phyloP scores from a whole-genome alignment of 2,329 filamentous ascomycete genomes.

The Neophaeococcomyces mojaviensis region DNA sequence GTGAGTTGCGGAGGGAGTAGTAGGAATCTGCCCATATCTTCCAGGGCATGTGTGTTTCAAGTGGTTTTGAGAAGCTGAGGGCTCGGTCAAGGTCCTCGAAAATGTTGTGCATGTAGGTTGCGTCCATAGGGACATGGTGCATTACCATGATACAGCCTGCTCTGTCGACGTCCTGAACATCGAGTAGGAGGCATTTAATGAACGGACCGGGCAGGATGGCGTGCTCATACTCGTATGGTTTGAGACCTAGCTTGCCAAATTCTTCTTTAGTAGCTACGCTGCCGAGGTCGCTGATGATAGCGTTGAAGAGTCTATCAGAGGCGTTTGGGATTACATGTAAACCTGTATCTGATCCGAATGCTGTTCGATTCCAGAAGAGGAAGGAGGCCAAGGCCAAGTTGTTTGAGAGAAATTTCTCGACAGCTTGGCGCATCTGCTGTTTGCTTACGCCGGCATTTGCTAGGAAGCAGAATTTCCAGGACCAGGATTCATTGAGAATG shows the following conservation, averaged over 20 bases:
- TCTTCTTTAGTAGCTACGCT: neutral
- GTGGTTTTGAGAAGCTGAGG: neutral
- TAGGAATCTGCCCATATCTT: conserved; percentile 6
- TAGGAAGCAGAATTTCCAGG: neutral
- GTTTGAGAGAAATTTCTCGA: neutral
- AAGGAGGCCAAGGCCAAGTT: conserved; percentile 4
- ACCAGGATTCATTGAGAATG: conserved; percentile 5
- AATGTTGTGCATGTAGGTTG: conserved; percentile 2
- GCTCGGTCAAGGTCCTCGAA: conserved; percentile 7
- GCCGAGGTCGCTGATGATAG: neutral
- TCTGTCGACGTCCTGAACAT: neutral
- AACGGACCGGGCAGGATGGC: neutral
- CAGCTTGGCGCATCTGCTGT: neutral
- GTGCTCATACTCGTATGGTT: conserved; percentile 8
- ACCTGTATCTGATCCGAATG: conserved; percentile 3
- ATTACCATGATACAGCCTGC: conserved; percentile 1
- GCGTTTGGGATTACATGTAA: conserved; percentile 1
- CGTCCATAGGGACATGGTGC: neutral
- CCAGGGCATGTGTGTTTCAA: conserved; percentile 1
- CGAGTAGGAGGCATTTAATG: conserved; percentile 1
- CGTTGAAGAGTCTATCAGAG: conserved; percentile 1
- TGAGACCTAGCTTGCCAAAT: conserved; percentile 2
- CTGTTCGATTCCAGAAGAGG: neutral
- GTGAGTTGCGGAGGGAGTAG: conserved; percentile 1
- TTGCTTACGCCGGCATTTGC: neutral